Percentiles rank a stretch among this genome's conserved stretches.
Evolutionary conservation across 768 basidiomycete species (phyloP).

Genomic region (Kwoniella sp.): DNA sequence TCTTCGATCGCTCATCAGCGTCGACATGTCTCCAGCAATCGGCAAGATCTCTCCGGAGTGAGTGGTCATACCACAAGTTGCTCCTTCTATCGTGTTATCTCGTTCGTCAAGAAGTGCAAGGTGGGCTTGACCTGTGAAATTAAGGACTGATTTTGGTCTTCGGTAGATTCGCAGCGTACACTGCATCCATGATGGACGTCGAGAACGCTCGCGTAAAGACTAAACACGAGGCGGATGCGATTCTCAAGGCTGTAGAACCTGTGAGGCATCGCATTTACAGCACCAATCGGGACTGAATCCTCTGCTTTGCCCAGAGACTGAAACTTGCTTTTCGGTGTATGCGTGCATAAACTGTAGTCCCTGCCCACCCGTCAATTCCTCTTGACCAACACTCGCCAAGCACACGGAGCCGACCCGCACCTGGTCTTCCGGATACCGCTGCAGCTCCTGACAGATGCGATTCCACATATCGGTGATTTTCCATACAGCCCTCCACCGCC

Average conservation of each 20-base stretch:
- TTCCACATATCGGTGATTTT: conserved; percentile 75
- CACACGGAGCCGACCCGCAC: conserved; percentile 50
- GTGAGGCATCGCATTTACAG: conserved; percentile 57
- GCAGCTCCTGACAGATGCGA: conserved; percentile 64
- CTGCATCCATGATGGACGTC: conserved; percentile 73
- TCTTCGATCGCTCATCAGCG: conserved; percentile 62
- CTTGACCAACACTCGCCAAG: conserved; percentile 72
- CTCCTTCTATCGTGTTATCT: not conserved
- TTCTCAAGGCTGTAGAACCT: conserved; percentile 67
- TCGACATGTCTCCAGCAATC: conserved; percentile 77
- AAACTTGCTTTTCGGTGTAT: too few relatives aligned
- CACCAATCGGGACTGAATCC: not conserved
- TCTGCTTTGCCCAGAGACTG: too few relatives aligned
- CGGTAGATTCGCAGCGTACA: conserved; percentile 64
- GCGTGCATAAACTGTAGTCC: too few relatives aligned
- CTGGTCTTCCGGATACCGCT: conserved; percentile 77
- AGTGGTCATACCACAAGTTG: conserved; percentile 16
- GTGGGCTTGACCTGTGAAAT: not conserved
- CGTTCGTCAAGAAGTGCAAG: not conserved
- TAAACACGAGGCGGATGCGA: conserved; percentile 70
- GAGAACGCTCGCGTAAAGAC: conserved; percentile 65
- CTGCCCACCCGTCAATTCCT: conserved; percentile 76
- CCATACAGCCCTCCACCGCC: conserved; percentile 64
- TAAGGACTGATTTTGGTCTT: not conserved
- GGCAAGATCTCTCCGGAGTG: conserved; percentile 64